Conservation (phyloP, 495 filamentous ascomycete species). For the Chaetomium fimeti region DNA sequence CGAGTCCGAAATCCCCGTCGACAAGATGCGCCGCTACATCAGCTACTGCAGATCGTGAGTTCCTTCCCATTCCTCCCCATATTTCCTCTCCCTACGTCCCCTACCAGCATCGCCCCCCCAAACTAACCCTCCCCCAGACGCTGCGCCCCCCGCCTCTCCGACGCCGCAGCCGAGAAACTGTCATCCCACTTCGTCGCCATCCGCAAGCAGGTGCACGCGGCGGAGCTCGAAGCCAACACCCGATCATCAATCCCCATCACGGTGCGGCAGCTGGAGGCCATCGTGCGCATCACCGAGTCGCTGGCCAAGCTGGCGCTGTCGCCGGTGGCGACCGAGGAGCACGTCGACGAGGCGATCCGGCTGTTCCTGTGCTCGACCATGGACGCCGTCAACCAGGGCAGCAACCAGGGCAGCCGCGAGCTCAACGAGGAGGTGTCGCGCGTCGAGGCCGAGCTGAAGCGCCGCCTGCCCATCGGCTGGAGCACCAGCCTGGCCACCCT, state of each 20-base stretch:
- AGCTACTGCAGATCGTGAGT: conserved; percentile 93
- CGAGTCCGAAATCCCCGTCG: conserved; percentile 83
- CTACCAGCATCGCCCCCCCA: not conserved
- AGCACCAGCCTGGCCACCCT: conserved; percentile 85
- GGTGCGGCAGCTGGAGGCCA: conserved; percentile 93
- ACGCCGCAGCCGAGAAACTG: conserved; percentile 93
- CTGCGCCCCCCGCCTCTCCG: conserved; percentile 88
- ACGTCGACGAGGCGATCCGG: conserved; percentile 97
- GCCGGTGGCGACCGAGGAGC: conserved; percentile 79
- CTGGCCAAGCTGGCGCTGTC: conserved; percentile 87
- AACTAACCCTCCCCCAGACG: conserved; percentile 57
- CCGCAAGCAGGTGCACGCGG: conserved; percentile 86
- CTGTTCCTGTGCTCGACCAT: conserved; percentile 96
- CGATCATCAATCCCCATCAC: conserved; percentile 96
- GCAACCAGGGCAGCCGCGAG: conserved; percentile 76
- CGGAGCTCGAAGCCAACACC: conserved; percentile 80
- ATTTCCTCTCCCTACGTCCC: not conserved
- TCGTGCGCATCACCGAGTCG: conserved; percentile 94
- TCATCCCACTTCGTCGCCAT: conserved; percentile 97
- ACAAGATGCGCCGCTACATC: conserved; percentile 98
- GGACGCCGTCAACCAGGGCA: conserved; percentile 92
- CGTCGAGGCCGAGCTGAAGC: conserved; percentile 87
- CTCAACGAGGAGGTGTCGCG: conserved; percentile 84
- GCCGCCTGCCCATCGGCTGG: conserved; percentile 91
- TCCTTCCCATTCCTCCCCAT: too few species aligned